A percentile compares a stretch with the other conserved stretches of the same genome.
Conservation (phyloP, 129 eudicot genomes). For the Arctium minus region DNA sequence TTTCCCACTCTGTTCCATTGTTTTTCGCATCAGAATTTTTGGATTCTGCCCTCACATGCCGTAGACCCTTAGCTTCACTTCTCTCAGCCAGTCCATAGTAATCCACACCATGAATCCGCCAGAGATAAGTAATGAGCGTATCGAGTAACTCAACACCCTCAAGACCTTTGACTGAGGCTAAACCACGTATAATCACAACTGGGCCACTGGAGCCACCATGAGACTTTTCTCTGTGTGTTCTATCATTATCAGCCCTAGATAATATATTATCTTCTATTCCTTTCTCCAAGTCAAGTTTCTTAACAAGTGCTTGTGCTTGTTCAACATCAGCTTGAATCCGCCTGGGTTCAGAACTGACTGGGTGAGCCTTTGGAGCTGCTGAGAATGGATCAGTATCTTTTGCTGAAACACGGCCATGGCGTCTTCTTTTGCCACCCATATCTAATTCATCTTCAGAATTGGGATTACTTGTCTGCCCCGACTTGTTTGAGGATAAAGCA, state of each 20-base stretch:
- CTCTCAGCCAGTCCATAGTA: conserved; percentile 81
- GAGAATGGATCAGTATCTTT: conserved; percentile 55
- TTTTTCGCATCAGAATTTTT: conserved; percentile 46
- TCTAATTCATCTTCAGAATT: conserved; percentile 80
- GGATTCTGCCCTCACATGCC: conserved; percentile 78
- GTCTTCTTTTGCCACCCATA: conserved; percentile 58
- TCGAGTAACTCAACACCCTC: conserved; percentile 94
- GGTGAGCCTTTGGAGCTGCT: conserved; percentile 88
- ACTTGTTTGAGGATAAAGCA: conserved; percentile 51
- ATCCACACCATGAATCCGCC: conserved; percentile 95
- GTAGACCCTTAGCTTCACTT: conserved; percentile 75
- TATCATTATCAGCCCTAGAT: conserved; percentile 69
- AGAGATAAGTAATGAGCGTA: conserved; percentile 87
- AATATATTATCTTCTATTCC: conserved; percentile 86
- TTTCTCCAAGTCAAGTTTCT: conserved; percentile 86
- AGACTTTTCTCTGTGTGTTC: conserved; percentile 70
- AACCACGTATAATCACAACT: conserved; percentile 74
- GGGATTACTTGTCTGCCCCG: conserved; percentile 65
- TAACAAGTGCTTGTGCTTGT: conserved; percentile 82
- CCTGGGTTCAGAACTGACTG: conserved; percentile 74
- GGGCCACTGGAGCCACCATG: conserved; percentile 84
- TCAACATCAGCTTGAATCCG: conserved; percentile 69
- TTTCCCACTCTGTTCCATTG: conserved; percentile 82
- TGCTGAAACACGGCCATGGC: conserved; percentile 43
- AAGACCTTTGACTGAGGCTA: conserved; percentile 77